A percentile compares a stretch with the other conserved stretches of the same genome.
Evolutionary conservation across 2,329 filamentous ascomycete genomes (phyloP).

Genomic region (Colletotrichum tanaceti): DNA sequence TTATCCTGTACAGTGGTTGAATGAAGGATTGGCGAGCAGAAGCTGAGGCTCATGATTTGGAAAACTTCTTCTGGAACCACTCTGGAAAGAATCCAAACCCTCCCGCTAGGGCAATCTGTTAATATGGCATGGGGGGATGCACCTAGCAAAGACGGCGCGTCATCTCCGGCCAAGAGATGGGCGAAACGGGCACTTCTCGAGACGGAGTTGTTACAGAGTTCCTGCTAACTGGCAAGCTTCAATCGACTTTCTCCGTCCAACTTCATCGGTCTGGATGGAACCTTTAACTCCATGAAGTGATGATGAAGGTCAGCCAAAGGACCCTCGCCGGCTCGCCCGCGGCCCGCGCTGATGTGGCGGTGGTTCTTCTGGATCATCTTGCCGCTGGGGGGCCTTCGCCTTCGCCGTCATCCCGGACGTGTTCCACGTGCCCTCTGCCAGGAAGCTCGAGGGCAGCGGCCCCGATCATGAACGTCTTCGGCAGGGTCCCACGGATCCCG

Average conservation of each 20-base stretch:
- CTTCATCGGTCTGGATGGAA: not conserved
- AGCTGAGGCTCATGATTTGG: too few relatives aligned
- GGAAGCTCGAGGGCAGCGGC: not conserved
- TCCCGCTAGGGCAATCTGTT: too few relatives aligned
- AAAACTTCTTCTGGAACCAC: too few relatives aligned
- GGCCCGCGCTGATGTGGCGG: constrained; percentile 9
- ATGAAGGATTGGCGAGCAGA: too few relatives aligned
- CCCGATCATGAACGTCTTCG: too few relatives aligned
- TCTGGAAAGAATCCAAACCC: not conserved
- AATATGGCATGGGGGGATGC: not conserved
- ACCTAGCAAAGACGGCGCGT: not conserved
- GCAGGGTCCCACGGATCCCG: too few relatives aligned
- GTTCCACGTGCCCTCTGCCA: not conserved
- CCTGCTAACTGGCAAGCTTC: not conserved
- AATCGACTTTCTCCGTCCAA: not conserved
- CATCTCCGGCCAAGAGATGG: not conserved
- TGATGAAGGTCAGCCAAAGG: not conserved
- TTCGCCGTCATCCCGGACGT: too few relatives aligned
- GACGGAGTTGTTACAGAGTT: too few relatives aligned
- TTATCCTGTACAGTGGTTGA: too few relatives aligned
- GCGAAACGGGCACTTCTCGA: not conserved
- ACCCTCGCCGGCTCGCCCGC: not conserved
- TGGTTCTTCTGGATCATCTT: constrained; percentile 1
- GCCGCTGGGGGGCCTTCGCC: too few relatives aligned
- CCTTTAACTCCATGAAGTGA: not conserved